Conservation (phyloP, 2,329 filamentous ascomycete genomes). For the Gremmenia infestans region DNA sequence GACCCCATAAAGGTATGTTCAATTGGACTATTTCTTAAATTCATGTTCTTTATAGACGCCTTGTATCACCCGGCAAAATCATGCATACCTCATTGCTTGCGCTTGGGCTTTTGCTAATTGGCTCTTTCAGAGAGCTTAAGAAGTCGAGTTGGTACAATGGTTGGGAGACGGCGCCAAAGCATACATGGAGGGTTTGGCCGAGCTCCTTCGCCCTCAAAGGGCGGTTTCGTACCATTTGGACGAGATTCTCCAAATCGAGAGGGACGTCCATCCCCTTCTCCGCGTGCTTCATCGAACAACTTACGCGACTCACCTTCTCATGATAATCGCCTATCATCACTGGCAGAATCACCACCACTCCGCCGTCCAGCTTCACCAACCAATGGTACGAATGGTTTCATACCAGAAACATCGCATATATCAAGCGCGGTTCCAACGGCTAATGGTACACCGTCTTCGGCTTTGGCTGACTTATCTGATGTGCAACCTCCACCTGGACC, state of each 20-base stretch:
- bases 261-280: conserved; percentile 43
- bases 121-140: conserved; percentile 47
- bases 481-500: conserved; percentile 48
- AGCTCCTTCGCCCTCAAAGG: conserved; percentile 50
- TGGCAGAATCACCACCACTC: conserved; percentile 50
- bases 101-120: conserved; percentile 20
- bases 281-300: conserved; percentile 55
- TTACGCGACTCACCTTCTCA: conserved; percentile 43
- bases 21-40: conserved; percentile 1
- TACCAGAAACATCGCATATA: conserved; percentile 31
- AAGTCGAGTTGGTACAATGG: conserved; percentile 64
- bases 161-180: conserved; percentile 61
- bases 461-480: conserved; percentile 42
- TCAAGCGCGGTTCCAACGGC: conserved; percentile 34
- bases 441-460: conserved; percentile 42
- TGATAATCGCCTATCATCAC: conserved; percentile 47
- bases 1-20: conserved; percentile 13
- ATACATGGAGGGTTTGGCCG: conserved; percentile 55
- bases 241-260: conserved; percentile 60
- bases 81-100: too few species aligned
- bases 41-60: too few species aligned
- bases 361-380: conserved; percentile 18
- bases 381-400: conserved; percentile 24
- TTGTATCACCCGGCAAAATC: too few species aligned
- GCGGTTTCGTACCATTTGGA: conserved; percentile 49